phyloP scores from a whole-genome alignment of 2,329 filamentous ascomycete species.

The Cordyceps farinosa region DNA sequence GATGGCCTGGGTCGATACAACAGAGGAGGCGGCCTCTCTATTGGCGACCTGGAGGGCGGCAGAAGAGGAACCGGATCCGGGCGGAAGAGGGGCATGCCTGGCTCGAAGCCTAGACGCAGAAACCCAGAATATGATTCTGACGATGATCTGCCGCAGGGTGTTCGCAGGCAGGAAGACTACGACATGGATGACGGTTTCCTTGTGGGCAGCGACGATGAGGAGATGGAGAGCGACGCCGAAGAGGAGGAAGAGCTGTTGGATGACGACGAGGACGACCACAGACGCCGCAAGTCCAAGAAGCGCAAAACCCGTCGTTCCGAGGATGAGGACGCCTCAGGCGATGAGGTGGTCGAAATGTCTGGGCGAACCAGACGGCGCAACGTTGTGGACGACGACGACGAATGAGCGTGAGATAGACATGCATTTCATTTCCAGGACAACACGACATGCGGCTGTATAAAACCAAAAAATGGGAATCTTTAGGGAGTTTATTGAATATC shows the following conservation, averaged over 20 bases:
- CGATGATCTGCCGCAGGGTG: constrained; percentile 62
- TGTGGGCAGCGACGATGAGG: constrained; percentile 69
- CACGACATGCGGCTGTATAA: constrained; percentile 7
- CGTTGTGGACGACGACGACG: constrained; percentile 59
- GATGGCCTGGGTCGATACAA: constrained; percentile 51
- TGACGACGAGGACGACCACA: constrained; percentile 49
- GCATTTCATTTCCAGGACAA: constrained; percentile 4
- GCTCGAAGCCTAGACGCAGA: constrained; percentile 50
- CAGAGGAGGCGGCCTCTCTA: constrained; percentile 59
- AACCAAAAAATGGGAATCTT: constrained; percentile 20
- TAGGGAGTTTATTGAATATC: constrained; percentile 21
- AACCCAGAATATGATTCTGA: constrained; percentile 72
- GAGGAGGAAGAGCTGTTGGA: constrained; percentile 52
- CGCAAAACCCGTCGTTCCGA: constrained; percentile 49
- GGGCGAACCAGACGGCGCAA: constrained; percentile 51
- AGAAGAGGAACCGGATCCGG: constrained; percentile 43
- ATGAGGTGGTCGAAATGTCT: constrained; percentile 43
- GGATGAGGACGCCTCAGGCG: constrained; percentile 51
- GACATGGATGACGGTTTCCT: constrained; percentile 78
- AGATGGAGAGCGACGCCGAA: constrained; percentile 58
- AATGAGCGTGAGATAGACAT: constrained; percentile 32
- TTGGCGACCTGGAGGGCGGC: constrained; percentile 65
- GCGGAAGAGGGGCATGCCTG: constrained; percentile 52
- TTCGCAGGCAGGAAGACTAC: constrained; percentile 67
- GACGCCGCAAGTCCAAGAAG: constrained; percentile 43